These are phyloP conservation scores for Lotus japonicus DNA, from an alignment of 306 rosid species.

Conservation along the genomic window DNA sequence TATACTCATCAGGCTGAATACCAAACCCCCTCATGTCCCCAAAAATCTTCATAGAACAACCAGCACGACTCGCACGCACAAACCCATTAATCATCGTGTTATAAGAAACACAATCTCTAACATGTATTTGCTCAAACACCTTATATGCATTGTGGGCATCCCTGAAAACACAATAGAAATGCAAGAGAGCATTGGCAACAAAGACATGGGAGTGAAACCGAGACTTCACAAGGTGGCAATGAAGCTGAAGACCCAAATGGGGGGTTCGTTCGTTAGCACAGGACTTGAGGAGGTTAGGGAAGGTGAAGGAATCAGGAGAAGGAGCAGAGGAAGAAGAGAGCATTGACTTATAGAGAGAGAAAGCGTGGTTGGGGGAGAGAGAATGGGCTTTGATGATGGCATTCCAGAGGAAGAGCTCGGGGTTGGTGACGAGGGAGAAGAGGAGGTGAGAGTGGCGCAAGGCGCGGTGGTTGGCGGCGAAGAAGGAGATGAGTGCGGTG, in stretches of 20 bases:
- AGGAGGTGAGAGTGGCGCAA: slow-evolving; percentile 22
- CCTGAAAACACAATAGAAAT: slow-evolving; percentile 14
- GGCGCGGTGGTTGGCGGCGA: not conserved
- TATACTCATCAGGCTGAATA: slow-evolving; percentile 33
- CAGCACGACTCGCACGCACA: slow-evolving; percentile 20
- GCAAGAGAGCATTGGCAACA: slow-evolving; percentile 23
- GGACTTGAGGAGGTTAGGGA: slow-evolving; percentile 34
- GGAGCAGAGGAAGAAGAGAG: slow-evolving; percentile 6
- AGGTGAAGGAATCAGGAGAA: slow-evolving; percentile 29
- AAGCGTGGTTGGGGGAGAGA: slow-evolving; percentile 10
- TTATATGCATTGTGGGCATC: slow-evolving; percentile 1
- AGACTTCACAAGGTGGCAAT: slow-evolving; percentile 21
- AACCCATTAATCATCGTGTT: slow-evolving; percentile 37
- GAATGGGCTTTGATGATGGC: slow-evolving; percentile 33
- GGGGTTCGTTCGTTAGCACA: slow-evolving; percentile 10
- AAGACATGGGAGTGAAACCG: slow-evolving; percentile 25
- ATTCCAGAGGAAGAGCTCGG: slow-evolving; percentile 36
- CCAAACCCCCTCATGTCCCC: slow-evolving; percentile 21
- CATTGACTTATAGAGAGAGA: slow-evolving; percentile 35
- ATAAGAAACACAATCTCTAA: slow-evolving; percentile 33
- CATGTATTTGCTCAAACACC: slow-evolving; percentile 31
- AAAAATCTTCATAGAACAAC: slow-evolving; percentile 9
- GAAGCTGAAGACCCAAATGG: slow-evolving; percentile 27
- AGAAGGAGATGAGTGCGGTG: slow-evolving; percentile 27
- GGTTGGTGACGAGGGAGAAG: slow-evolving; percentile 26